Evolutionary conservation across 805 yeast genomes (phyloP).

Genomic region (Ascoidea rubescens): DNA sequence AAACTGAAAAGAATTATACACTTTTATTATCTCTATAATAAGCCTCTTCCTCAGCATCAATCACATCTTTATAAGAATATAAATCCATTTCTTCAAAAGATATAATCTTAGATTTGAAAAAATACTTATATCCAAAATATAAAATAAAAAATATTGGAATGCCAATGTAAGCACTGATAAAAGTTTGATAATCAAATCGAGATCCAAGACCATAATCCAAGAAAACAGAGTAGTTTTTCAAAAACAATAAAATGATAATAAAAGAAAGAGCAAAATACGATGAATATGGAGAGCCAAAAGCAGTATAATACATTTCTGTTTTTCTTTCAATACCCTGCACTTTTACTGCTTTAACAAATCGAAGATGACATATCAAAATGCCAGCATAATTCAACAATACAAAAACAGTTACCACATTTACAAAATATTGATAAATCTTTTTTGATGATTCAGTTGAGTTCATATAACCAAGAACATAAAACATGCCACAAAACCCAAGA

Average conservation of each 20-base stretch:
- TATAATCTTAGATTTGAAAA: slow-evolving; percentile 8
- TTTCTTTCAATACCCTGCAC: slow-evolving; percentile 26
- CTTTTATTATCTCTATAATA: neutral
- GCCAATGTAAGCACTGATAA: slow-evolving; percentile 70
- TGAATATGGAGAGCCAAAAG: slow-evolving; percentile 29
- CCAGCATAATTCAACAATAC: slow-evolving; percentile 25
- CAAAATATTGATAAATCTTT: slow-evolving; percentile 26
- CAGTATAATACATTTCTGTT: slow-evolving; percentile 40
- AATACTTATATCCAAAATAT: slow-evolving; percentile 22
- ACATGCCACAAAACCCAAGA: slow-evolving; percentile 22
- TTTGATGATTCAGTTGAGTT: slow-evolving; percentile 23
- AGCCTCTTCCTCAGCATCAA: slow-evolving; percentile 25
- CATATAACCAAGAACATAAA: slow-evolving; percentile 29
- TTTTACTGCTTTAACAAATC: slow-evolving; percentile 30
- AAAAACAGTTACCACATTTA: slow-evolving; percentile 25
- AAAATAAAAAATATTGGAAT: slow-evolving; percentile 29
- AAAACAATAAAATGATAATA: slow-evolving; percentile 40
- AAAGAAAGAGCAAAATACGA: slow-evolving; percentile 35
- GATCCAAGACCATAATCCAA: slow-evolving; percentile 27
- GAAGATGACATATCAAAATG: slow-evolving; percentile 29
- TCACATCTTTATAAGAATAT: slow-evolving; percentile 28
- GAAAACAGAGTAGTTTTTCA: slow-evolving; percentile 65
- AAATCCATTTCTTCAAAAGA: slow-evolving; percentile 24
- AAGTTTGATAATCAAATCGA: slow-evolving; percentile 43
- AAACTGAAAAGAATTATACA: too few species aligned